Base-by-base conservation (phyloP, 2,329 filamentous ascomycete species). In the Pseudocercospora eumusae region DNA sequence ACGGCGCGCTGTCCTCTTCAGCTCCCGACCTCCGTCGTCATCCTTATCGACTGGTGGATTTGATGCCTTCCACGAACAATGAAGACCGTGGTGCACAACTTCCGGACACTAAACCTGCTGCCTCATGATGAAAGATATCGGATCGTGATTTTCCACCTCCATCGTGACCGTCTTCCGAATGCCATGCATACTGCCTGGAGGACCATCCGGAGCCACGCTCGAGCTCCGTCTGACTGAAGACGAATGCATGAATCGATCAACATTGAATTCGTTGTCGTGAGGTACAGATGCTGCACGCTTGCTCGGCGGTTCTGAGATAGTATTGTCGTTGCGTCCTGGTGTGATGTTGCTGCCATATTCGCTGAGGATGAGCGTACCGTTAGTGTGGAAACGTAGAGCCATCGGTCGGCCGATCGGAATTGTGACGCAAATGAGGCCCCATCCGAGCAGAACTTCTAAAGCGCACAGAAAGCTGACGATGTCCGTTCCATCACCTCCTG, bases 181-280 rank as follows among this genome's bases (percentile, higher is more conserved):
- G 21, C 47, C 47, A 23, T 28, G 47, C 44, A 47, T 47, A 20
- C 9, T 11, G 0, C 27, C 47, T 13, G 47, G 21, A 25, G 45
- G 45, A 2, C 20, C 45, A 20, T 52, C 25, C 1, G 44, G 18
- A 0, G 18, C 18, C 18, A 25, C 44, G 44, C 44, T 47, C 15
- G 47, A 52, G 20, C 47, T 52, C 15, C 47, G 23, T 18, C 47
- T 25, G 1, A 21, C 47, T 9, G 25, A 56, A 44, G 54, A 56
- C 5, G 54, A 25, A 27, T 56, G 54, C 54, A 56, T 56, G 33
- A 56, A 56, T 21, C 54, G 54, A 45, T 56, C 54, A 13, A 44
- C 20, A 45, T 45, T 27, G 33, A 56, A 56, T 5, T 56, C 54
- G 13, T 56, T 18, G 10, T 56, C 54, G 33, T 42, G 20, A 13